Evolutionary conservation across 1,139 yeast genomes (phyloP), one percentile per base, ranked within the genome.

Genomic region (Lodderomyces parapsilosis): DNA sequence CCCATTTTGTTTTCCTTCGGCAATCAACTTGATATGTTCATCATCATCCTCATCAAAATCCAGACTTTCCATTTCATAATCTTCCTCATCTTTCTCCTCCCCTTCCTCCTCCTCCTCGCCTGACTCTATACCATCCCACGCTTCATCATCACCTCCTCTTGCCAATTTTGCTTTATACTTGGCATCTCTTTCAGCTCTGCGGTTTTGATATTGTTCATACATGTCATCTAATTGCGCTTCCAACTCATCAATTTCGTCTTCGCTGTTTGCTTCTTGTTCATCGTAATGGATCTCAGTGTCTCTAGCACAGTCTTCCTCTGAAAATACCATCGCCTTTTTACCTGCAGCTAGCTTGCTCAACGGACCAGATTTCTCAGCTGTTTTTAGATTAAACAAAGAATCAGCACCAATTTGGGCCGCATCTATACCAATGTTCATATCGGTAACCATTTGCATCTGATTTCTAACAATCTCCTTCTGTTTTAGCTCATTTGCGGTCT

Each of bases 391-490:
- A 68, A 93, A 93, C 48, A 91, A 69, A 0, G 94, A 78, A 46
- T 88, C 95, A 38, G 86, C 76, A 42, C 95, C 96, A 44, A 78
- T 68, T 43, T 78, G 79, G n/a, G 89, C 93, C 15, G 96, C 96
- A 62, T 93, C 99, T 39, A 89, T 74, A 75, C 98, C 98, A 52
- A 93, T 83, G 57, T 89, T 96, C 74, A 80, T 81, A 57, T 95
- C 96, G 2, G 96, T 87, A 48, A 87, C 73, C 97, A 93, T 91
- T 61, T 88, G 89, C 94, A 93, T 86, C 66, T 93, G 98, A 86
- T 90, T 84, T 66, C 98, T 80, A 43, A 79, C 77, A 44, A 93
- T 81, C 60, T 91, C 98, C 63, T 87, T 88, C 61, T 89, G 96
- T 59, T 89, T 90, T 51, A 66, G 56, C 65, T 91, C 97, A 60